Evolutionary conservation across 208 protist species (phyloP).

Genomic region (Acanthamoeba royreba): DNA sequence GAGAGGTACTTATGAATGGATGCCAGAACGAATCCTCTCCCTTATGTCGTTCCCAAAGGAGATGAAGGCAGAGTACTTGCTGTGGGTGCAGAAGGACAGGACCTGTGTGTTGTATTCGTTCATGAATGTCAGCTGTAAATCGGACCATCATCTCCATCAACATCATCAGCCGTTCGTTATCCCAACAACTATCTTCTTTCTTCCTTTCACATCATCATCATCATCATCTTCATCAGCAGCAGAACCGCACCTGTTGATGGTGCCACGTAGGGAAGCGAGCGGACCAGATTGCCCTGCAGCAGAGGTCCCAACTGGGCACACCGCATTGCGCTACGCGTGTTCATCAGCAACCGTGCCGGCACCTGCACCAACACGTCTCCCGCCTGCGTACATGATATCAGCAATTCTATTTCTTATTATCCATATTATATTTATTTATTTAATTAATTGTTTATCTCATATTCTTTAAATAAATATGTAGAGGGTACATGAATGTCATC

Average conservation of each 20-base stretch:
- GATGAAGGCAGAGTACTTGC: not conserved
- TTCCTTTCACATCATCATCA: no score
- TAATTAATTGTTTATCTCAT: not conserved
- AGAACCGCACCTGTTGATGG: no score
- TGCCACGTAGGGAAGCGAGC: not conserved
- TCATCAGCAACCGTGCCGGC: not conserved
- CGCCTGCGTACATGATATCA: not conserved
- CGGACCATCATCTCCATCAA: no score
- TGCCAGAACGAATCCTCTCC: not conserved
- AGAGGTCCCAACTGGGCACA: not conserved
- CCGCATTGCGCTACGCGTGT: not conserved
- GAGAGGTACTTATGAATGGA: constrained; percentile 14
- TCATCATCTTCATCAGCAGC: no score
- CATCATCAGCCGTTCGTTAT: no score
- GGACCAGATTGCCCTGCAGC: not conserved
- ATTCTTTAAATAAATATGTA: not conserved
- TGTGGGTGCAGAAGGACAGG: not conserved
- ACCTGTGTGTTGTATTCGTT: no score
- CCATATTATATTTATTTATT: not conserved
- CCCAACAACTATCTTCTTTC: no score
- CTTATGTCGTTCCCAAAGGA: not conserved
- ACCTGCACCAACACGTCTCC: not conserved
- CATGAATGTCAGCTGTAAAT: no score
- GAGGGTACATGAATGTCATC: not conserved
- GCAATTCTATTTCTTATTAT: no score